phyloP scores from a whole-genome alignment of 2,329 filamentous ascomycete species.

The Zelopaecilomyces penicillatus region DNA sequence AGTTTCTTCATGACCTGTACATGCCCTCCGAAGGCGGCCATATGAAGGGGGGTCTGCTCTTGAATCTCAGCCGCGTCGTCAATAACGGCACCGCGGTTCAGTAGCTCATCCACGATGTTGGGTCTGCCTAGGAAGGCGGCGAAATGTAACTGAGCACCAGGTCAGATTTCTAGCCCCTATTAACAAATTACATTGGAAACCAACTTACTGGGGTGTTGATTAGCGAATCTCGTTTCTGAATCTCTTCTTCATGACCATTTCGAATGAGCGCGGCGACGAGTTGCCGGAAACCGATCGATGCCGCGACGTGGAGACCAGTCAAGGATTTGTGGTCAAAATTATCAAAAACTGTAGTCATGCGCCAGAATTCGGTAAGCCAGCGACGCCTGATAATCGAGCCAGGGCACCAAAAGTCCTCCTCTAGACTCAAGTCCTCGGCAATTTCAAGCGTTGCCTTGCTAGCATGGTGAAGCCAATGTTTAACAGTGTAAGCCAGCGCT shows the following conservation, averaged over 20 bases:
- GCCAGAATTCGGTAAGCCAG: conserved; percentile 28
- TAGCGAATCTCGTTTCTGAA: conserved; percentile 21
- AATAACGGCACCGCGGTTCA: conserved; percentile 23
- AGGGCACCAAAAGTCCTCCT: conserved; percentile 30
- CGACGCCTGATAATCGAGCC: conserved; percentile 27
- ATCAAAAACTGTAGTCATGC: conserved; percentile 22
- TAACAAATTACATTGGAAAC: not conserved
- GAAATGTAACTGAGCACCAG: conserved; percentile 19
- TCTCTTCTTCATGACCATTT: conserved; percentile 28
- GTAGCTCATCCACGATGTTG: conserved; percentile 28
- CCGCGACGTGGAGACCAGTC: conserved; percentile 29
- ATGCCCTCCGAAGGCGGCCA: conserved; percentile 30
- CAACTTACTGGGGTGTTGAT: conserved; percentile 26
- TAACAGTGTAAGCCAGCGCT: conserved; percentile 29
- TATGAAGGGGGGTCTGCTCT: conserved; percentile 28
- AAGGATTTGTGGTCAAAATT: conserved; percentile 21
- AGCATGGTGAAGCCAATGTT: conserved; percentile 33
- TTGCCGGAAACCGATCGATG: conserved; percentile 29
- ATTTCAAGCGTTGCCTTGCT: conserved; percentile 33
- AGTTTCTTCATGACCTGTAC: conserved; percentile 33
- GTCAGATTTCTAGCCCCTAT: too few relatives aligned
- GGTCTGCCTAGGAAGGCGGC: conserved; percentile 21
- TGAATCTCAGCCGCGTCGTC: conserved; percentile 25
- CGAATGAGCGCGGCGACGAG: conserved; percentile 29
- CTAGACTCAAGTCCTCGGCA: conserved; percentile 30